Percentiles rank a stretch among this genome's conserved stretches.
phyloP scores from a whole-genome alignment of 805 yeast species.

The Danielia oregonensis region DNA sequence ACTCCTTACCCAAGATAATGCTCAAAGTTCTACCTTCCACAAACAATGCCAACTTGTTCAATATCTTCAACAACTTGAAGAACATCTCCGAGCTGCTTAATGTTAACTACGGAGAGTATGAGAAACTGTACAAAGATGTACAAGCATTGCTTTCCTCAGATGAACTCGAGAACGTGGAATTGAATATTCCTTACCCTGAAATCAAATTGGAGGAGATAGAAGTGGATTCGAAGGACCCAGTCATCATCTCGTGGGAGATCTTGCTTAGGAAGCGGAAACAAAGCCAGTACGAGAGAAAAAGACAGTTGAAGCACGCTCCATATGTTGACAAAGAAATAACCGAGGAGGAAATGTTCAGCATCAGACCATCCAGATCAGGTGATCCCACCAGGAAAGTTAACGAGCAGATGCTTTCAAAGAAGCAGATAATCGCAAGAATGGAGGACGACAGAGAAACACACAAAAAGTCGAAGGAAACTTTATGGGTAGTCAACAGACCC shows the following conservation, averaged over 20 bases:
- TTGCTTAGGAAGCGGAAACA: slow-evolving; percentile 44
- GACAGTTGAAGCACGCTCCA: slow-evolving; percentile 33
- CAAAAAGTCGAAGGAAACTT: slow-evolving; percentile 74
- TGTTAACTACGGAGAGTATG: slow-evolving; percentile 24
- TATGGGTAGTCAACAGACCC: slow-evolving; percentile 65
- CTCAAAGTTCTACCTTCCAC: slow-evolving; percentile 32
- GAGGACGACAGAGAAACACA: slow-evolving; percentile 92
- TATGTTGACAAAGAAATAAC: slow-evolving; percentile 13
- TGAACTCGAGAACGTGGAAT: slow-evolving; percentile 30
- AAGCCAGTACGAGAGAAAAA: slow-evolving; percentile 47
- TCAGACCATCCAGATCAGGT: slow-evolving; percentile 25
- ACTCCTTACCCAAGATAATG: slow-evolving; percentile 32
- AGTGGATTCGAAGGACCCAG: slow-evolving; percentile 22
- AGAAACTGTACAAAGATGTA: slow-evolving; percentile 25
- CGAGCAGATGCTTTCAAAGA: slow-evolving; percentile 27
- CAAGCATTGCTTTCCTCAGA: slow-evolving; percentile 29
- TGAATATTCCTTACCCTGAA: slow-evolving; percentile 35
- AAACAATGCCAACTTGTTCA: slow-evolving; percentile 34
- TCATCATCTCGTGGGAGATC: slow-evolving; percentile 44
- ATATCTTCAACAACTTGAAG: slow-evolving; percentile 33
- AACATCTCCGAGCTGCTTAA: slow-evolving; percentile 35
- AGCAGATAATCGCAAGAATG: slow-evolving; percentile 72
- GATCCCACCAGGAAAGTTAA: slow-evolving; percentile 19
- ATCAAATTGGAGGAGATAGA: slow-evolving; percentile 18
- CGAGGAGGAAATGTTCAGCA: slow-evolving; percentile 18